Conservation (phyloP, 352 stramenopile species). For the Paralagenidium karlingii region DNA sequence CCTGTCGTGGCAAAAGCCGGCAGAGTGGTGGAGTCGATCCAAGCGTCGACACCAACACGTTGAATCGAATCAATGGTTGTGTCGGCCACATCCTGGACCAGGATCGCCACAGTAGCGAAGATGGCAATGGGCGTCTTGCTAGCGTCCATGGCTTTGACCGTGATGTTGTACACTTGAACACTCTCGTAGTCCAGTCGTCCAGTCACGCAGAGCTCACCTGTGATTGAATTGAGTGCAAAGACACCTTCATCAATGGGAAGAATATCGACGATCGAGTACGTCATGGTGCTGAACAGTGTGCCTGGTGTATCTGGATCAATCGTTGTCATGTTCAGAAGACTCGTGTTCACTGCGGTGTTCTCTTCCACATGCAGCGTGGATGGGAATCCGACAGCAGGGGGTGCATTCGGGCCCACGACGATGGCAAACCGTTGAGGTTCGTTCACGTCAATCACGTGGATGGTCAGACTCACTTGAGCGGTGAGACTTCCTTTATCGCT, state of each 20-base stretch:
- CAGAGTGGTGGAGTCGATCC: neutral
- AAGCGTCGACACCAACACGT: slow-evolving; percentile 2
- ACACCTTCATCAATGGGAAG: slow-evolving; percentile 14
- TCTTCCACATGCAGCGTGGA: slow-evolving; percentile 14
- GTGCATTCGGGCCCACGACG: too few species aligned
- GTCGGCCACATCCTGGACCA: slow-evolving; percentile 10
- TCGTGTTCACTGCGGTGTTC: slow-evolving; percentile 10
- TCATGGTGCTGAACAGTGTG: slow-evolving; percentile 14
- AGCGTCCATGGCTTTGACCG: slow-evolving; percentile 16
- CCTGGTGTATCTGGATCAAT: slow-evolving; percentile 25
- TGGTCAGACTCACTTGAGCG: slow-evolving; percentile 8
- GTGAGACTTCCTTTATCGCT: slow-evolving; percentile 14
- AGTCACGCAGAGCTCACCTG: slow-evolving; percentile 17
- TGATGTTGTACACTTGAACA: slow-evolving; percentile 25
- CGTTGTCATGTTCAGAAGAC: slow-evolving; percentile 14
- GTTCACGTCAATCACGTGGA: slow-evolving; percentile 38
- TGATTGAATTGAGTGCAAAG: slow-evolving; percentile 17
- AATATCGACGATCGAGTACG: slow-evolving; percentile 16
- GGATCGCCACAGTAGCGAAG: slow-evolving; percentile 1
- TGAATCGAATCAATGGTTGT: slow-evolving; percentile 10
- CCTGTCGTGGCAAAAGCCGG: slow-evolving; percentile 16
- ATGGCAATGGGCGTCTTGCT: slow-evolving; percentile 9
- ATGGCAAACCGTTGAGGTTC: slow-evolving; percentile 22
- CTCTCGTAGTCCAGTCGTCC: slow-evolving; percentile 28
- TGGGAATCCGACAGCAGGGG: too few species aligned